These are phyloP conservation scores for Hypoxylon cercidicola DNA, from an alignment of 495 filamentous ascomycete genomes.

Conservation along the genomic window DNA sequence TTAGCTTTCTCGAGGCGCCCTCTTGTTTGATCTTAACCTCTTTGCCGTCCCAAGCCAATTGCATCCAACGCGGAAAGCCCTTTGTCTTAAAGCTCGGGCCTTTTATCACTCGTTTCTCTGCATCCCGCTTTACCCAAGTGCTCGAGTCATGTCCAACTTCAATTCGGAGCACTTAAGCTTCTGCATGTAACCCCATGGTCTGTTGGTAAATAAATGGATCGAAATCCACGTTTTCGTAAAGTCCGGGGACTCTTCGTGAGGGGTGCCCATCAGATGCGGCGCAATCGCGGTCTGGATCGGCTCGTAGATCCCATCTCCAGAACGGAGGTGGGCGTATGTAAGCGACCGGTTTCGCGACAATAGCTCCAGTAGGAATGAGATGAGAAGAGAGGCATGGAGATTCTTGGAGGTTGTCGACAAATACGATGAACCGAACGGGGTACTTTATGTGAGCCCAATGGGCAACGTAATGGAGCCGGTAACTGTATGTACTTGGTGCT, in stretches of 20 bases:
- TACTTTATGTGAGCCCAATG: not conserved
- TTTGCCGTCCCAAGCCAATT: constrained; percentile 6
- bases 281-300: constrained; percentile 18
- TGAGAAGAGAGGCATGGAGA: not conserved
- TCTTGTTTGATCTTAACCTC: constrained; percentile 1
- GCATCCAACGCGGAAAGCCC: constrained; percentile 5
- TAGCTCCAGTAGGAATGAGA: not conserved
- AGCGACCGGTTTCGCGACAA: constrained; percentile 15
- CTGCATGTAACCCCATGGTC: constrained; percentile 36
- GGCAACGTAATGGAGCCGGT: constrained; percentile 7
- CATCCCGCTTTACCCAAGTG: not conserved
- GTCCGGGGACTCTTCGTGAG: constrained; percentile 32
- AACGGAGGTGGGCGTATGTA: constrained; percentile 14
- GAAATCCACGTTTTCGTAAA: constrained; percentile 27
- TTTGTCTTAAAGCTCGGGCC: constrained; percentile 17
- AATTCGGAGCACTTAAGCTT: constrained; percentile 38
- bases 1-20: constrained; percentile 6
- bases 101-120: constrained; percentile 4
- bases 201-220: constrained; percentile 20
- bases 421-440: not conserved
- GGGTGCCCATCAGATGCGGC: constrained; percentile 28
- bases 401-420: not conserved
- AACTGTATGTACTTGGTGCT: constrained; percentile 2
- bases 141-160: constrained; percentile 25
- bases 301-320: constrained; percentile 29